Evolutionary conservation across 2,329 filamentous ascomycete species (phyloP).

Genomic region (Arthrobotrys megalospora): DNA sequence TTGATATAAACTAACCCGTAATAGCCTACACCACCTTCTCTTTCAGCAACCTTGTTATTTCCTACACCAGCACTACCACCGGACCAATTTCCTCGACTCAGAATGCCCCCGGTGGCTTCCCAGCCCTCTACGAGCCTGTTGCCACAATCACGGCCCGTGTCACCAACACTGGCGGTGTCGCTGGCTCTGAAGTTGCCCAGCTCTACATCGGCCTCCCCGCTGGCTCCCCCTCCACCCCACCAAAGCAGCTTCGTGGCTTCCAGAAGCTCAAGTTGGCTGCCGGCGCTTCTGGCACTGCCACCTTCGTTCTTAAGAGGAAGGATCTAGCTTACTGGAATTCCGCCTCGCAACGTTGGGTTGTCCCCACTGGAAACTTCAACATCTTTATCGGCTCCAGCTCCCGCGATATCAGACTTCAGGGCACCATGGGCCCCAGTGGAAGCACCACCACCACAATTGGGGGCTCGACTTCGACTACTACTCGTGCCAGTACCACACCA

Average conservation of each 20-base stretch:
- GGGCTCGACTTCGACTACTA: slow-evolving; percentile 31
- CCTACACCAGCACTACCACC: slow-evolving; percentile 55
- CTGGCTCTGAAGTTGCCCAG: slow-evolving; percentile 74
- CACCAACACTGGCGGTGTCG: slow-evolving; percentile 74
- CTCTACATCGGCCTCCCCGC: slow-evolving; percentile 75
- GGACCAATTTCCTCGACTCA: slow-evolving; percentile 50
- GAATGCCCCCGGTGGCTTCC: slow-evolving; percentile 73
- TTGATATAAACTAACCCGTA: neutral
- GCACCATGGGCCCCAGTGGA: slow-evolving; percentile 52
- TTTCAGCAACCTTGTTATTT: slow-evolving; percentile 69
- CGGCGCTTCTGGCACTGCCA: slow-evolving; percentile 70
- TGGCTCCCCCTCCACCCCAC: slow-evolving; percentile 69
- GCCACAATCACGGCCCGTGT: slow-evolving; percentile 71
- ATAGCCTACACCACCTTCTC: slow-evolving; percentile 73
- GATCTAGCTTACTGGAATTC: slow-evolving; percentile 78
- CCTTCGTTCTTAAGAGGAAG: slow-evolving; percentile 73
- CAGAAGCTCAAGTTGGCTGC: slow-evolving; percentile 73
- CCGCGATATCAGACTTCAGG: slow-evolving; percentile 61
- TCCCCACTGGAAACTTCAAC: slow-evolving; percentile 68
- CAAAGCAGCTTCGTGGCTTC: slow-evolving; percentile 75
- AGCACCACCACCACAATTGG: slow-evolving; percentile 55
- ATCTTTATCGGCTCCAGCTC: slow-evolving; percentile 61
- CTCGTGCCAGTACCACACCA: slow-evolving; percentile 10
- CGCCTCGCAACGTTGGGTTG: slow-evolving; percentile 74
- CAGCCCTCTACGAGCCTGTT: slow-evolving; percentile 75